Base-by-base conservation (phyloP, 2,329 filamentous ascomycete species). In the Neocucurbitaria cava region DNA sequence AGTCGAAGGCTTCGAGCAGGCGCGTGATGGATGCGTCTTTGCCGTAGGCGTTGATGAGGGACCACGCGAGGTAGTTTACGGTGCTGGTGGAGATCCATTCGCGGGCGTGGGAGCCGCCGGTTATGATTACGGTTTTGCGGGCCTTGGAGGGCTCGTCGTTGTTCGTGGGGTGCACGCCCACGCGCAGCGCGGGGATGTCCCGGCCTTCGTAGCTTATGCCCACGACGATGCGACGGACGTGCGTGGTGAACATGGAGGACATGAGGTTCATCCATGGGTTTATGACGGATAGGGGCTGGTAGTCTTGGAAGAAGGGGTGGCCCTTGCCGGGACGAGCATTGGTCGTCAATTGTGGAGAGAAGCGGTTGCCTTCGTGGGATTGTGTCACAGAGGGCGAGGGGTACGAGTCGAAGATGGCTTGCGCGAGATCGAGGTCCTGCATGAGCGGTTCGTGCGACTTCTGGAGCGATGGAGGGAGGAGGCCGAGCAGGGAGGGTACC, bases 71-170 rank as follows among this genome's bases (percentile, higher is more conserved):
- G 68, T 96, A 98, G 67, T 89, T 96, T 47, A 96, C 91, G 0
- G 92, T 96, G 68, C 89, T 95, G 0, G 89, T 92, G 42, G 92
- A 91, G 62, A 99, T 96, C 95, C 95, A 99, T 80, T 99, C 95
- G 33, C 95, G 86, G 3, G 93, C 94, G 75, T 98, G 95, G n/a
- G 90, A 83, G 44, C 94, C 94, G 49, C 92, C 95, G 3, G 88
- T 88, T 18, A 99, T 81, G 46, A 96, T 80, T 52, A 96, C 86
- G 0, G 91, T 94, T 73, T 91, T 91, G 45, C 90, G 86, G 5
- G 80, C 82, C 11, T 71, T 68, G 3, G 75, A 69, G 2, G 77
- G 66, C 6, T 82, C 75, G 24, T 82, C 69, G 49, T 79, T 68
- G 71, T 81, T 81, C 31, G 81, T 80, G 67, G 82, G 78, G 51